Evolutionary conservation across 106 monocot species (phyloP).

Genomic region (Iris macrosiphon): DNA sequence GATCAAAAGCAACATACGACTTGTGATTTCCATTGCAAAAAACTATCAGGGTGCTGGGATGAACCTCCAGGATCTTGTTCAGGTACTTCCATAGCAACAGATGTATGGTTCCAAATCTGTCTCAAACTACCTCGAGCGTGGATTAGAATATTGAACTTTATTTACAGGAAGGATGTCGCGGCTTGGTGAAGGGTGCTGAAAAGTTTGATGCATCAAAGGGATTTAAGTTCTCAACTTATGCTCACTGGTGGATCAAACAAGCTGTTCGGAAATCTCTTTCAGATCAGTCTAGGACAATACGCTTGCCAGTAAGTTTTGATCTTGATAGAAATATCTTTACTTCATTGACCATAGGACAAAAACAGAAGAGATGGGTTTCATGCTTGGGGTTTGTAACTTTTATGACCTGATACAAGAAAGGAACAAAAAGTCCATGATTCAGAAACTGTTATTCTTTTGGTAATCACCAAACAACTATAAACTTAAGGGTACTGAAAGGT

Average conservation of each 20-base stretch:
- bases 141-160: slow-evolving; percentile 2
- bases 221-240: slow-evolving; percentile 94
- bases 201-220: slow-evolving; percentile 97
- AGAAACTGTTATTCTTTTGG: no score
- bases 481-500: no score
- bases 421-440: no score
- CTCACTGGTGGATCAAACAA: slow-evolving; percentile 99
- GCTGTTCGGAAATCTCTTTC: slow-evolving; percentile 76
- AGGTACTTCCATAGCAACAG: slow-evolving; percentile 33
- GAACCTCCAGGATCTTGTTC: slow-evolving; percentile 95
- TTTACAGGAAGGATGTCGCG: slow-evolving; percentile 78
- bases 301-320: slow-evolving; percentile 72
- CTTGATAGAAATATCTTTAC: no score
- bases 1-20: slow-evolving; percentile 93
- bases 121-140: neutral
- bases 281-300: slow-evolving; percentile 79
- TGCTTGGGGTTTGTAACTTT: no score
- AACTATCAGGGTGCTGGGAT: slow-evolving; percentile 77
- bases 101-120: neutral
- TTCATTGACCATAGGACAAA: no score
- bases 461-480: no score
- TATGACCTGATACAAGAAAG: no score
- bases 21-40: slow-evolving; percentile 97
- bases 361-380: no score
- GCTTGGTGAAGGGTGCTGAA: slow-evolving; percentile 76